Percentiles rank a stretch among this genome's conserved stretches.
Conservation (phyloP, 305 asterid species). For the Plantago lanceolata region DNA sequence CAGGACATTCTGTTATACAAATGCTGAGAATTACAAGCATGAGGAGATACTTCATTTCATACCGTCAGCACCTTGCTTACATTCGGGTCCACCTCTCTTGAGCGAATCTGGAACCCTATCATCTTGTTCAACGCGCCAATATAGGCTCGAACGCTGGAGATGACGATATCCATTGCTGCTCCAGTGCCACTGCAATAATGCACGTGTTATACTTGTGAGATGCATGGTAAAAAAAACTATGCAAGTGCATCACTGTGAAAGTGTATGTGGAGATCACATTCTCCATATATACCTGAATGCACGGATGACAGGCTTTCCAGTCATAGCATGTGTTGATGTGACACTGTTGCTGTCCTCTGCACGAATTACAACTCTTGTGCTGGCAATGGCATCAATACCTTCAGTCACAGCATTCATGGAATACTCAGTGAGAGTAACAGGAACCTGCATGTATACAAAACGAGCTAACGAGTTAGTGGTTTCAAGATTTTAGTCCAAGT, state of each 20-base stretch:
- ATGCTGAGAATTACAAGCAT: no score
- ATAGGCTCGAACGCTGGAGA: conserved; percentile 88
- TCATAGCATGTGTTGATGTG: conserved; percentile 52
- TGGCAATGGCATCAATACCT: conserved; percentile 92
- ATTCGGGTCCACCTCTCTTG: conserved; percentile 20
- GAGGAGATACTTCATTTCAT: background rate
- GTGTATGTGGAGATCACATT: background rate
- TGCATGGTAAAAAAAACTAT: background rate
- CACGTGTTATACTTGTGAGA: background rate
- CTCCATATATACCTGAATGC: conserved; percentile 45
- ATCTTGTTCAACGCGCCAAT: conserved; percentile 88
- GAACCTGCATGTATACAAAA: conserved; percentile 47
- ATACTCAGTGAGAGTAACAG: conserved; percentile 74
- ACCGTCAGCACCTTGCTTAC: conserved; percentile 28
- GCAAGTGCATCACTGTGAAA: no score
- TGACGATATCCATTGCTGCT: conserved; percentile 84
- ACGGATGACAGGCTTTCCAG: conserved; percentile 51
- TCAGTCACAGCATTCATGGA: conserved; percentile 74
- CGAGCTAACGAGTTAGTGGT: background rate
- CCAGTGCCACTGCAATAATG: conserved; percentile 67
- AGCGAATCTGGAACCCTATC: conserved; percentile 45
- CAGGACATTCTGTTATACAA: background rate
- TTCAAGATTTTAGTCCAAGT: background rate
- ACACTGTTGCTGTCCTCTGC: conserved; percentile 48
- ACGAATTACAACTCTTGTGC: conserved; percentile 75